Evolutionary conservation across 2,329 filamentous ascomycete genomes (phyloP), one percentile per base, ranked within the genome.

Genomic region (Pseudogymnoascus sp.): DNA sequence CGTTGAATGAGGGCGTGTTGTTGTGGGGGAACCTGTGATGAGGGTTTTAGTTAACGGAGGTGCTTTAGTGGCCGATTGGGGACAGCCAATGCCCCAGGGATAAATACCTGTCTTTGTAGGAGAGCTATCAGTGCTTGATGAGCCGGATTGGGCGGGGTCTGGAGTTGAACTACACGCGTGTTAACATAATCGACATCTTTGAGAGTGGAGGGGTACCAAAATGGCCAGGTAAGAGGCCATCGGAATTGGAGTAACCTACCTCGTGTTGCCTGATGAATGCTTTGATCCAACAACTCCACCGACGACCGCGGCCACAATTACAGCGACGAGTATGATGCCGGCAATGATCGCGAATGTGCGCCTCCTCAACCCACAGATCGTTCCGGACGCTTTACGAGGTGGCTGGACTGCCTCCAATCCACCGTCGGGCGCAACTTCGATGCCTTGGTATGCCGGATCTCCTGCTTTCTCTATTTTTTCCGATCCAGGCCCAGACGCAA

Each of bases 41-140:
- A 18, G 43, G 25, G 14, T 5, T 4, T 54, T 54, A 28, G 28
- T 54, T 18, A 54, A 32, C n/a, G 47, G 5, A 18, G 14, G 16
- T 32, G 8, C 47, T 54, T 54, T 3, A 12, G 6, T 54, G n/a
- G n/a, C 12, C 7, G n/a, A 18, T 14, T 18, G 9, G 47, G 14
- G 8, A 18, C 14, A 28, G 12, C 7, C 7, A 47, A 28, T 43
- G 20, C 20, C 20, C 6, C 20, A 9, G 39, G 6, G 39, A 43
- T n/a, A 50, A 30, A 50, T 54, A 54, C 47, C 28, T 54, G 47
- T 54, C 8, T 32, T 54, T 54, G 47, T 54, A 9, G 47, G 47
- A 54, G 25, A 50, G 4, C 7, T 30, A 25, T 4, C 25, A 18
- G 7, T 30, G 43, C 43, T 50, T 16, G 41, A 11, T 28, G 43